Evolutionary conservation across 2,329 filamentous ascomycete species (phyloP), one percentile per base, ranked within the genome.

Genomic region (Fusarium sp.): DNA sequence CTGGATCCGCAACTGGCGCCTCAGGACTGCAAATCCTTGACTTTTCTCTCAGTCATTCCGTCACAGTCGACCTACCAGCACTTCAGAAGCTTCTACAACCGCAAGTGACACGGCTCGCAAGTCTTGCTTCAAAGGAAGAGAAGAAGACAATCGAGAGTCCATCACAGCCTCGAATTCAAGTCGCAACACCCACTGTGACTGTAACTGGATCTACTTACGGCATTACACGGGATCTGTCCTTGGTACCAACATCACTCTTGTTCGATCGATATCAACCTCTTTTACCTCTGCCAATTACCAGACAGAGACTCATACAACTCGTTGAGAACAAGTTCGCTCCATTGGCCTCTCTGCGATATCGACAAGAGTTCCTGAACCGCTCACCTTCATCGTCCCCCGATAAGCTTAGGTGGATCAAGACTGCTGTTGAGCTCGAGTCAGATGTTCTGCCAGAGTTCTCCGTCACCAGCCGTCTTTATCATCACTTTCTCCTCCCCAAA

Each of bases 181-280:
- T 72, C 5, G 41, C 70, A 22, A 73, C 71, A 9, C 84, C 84
- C 8, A 80, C 80, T 12, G 53, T 86, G 15, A 83, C 80, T 4
- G 64, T 86, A 20, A 80, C 82, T 4, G 82, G 80, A 5, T 83
- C 83, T 2, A 76, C 83, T 1, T 85, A 86, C 42, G 84, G 84
- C 0, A 76, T 85, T 20, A 70, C 72, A 20, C 65, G 60, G 26
- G 77, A 77, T 30, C 42, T 79, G 15, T 78, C 78, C 28, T 74
- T 70, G 35, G 72, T 83, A 7, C 78, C 81, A 6, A 70, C 80
- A 11, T 68, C 80, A 18, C 75, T 83, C 3, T 68, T 82, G 31
- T 75, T 77, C 4, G 82, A 83, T 70, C 81, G 79, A 36, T 84
- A 83, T 54, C 84, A 85, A 58, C 84, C 82, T 4, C 74, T 80